Base-by-base conservation (phyloP, 2,329 filamentous ascomycete species). In the Fusarium circinatum region DNA sequence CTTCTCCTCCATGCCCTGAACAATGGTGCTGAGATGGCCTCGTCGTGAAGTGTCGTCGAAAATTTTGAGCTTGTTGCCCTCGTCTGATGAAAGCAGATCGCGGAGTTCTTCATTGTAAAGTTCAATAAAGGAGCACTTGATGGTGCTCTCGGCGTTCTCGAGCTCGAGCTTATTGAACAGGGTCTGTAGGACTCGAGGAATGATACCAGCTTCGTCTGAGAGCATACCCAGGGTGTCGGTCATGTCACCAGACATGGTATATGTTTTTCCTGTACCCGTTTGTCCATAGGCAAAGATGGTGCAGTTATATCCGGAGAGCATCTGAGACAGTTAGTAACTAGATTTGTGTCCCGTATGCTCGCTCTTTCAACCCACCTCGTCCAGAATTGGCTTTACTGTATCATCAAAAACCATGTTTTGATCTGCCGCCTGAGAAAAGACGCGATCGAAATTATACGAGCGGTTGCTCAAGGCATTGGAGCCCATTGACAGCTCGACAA, bases 171-270 rank as follows among this genome's bases (percentile, higher is more conserved):
- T 96, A 75, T 89, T 89, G 83, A 99, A 99, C 0, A 99, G 88
- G 1, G 93, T 90, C 78, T 98, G 92, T 0, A 99, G 86, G 2
- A 95, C 94, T 55, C 97, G 92, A 30, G 97, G 97, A 71, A 99
- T 96, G 76, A 99, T 98, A 77, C 96, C 96, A 34, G 97, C 96
- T 44, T 91, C 92, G 80, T 98, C 96, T 3, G 96, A 96, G 20
- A 97, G 87, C 68, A 98, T 91, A 4, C 96, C 94, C 42, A 95
- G 84, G 0, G 91, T 94, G 77, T 98, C 94, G 20, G 89, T 94
- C 90, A 99, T 98, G 82, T 99, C 96, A 62, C 96, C 96, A 2
- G 96, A 98, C 96, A 99, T 99, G 30, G 96, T 99, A 83, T 99
- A 99, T 20, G 96, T 99, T 83, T 99, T 99, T 77, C 96, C 96